Base-by-base conservation (phyloP, 2,329 filamentous ascomycete genomes). In the Aspergillus caelatus region DNA sequence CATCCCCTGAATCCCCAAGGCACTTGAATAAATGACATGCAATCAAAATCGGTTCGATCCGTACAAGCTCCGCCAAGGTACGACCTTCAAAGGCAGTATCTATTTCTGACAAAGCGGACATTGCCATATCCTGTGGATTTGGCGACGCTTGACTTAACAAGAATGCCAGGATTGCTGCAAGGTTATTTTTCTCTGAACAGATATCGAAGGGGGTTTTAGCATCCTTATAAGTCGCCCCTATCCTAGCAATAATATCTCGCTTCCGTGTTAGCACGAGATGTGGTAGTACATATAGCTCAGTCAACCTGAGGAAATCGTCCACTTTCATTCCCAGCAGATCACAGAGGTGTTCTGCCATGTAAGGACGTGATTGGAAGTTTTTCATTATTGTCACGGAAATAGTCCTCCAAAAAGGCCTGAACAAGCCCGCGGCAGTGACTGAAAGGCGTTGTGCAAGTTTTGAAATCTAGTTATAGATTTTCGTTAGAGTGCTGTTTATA, bases 341-440 rank as follows among this genome's bases (percentile, higher is more conserved):
- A 28, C 93, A 92, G 56, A 98, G 84, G 52, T 91, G 85, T 61
- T 91, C 88, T 54, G 89, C 90, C 72, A 94, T 91, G 70, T 95
- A 92, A n/a, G 95, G 94, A 54, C 90, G 87, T 55, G 86, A 84
- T 26, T 90, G 84, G 65, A 98, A 85, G 70, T 97, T 92, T 74
- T 93, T 94, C 32, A 95, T 90, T 2, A 92, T 89, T 57, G 89
- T 86, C 63, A 94, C 90, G 0, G 93, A 94, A 52, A 99, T 83
- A 34, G 87, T 94, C 68, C 88, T 88, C 94, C 94, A 98, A 76
- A 93, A 98, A 0, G 94, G 93, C 61, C 89, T 88, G 62, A 98
- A 89, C 0, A 99, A 81, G 19, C 88, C 87, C 32, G 85, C 84
- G 2, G 89, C 85, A 1, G 87, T 89, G 43, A 87, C 82, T 3